A percentile compares a stretch with the other conserved stretches of the same genome.
Conservation (phyloP, 1,284 basidiomycete species). For the Tilletia indica region DNA sequence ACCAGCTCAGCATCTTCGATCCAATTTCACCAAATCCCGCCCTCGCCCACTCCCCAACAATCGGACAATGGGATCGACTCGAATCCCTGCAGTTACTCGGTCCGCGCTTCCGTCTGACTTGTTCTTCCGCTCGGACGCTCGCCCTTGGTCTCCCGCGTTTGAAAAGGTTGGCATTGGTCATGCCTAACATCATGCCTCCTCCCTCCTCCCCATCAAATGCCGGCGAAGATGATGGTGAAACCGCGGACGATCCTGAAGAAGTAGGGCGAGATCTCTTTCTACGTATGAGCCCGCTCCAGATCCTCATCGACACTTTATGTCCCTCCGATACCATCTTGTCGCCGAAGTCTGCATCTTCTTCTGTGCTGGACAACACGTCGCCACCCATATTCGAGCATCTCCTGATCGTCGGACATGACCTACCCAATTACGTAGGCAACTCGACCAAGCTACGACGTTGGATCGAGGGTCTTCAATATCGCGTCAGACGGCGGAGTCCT, state of each 20-base stretch:
- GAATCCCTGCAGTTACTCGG: conserved; percentile 10
- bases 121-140: conserved; percentile 11
- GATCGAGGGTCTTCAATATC: conserved; percentile 12
- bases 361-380: background rate
- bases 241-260: background rate
- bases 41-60: background rate
- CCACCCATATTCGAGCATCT: conserved; percentile 4
- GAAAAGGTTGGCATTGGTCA: background rate
- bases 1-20: background rate
- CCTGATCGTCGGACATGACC: conserved; percentile 11
- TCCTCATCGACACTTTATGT: conserved; percentile 11
- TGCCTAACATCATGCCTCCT: conserved; percentile 16
- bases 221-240: too few relatives aligned
- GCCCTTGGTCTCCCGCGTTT: background rate
- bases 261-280: conserved; percentile 2
- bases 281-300: conserved; percentile 11
- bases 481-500: background rate
- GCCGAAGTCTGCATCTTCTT: background rate
- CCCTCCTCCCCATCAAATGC: background rate
- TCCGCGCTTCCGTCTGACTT: conserved; percentile 12
- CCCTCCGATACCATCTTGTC: background rate
- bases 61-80: conserved; percentile 10
- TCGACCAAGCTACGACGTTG: conserved; percentile 11
- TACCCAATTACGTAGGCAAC: background rate
- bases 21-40: background rate